Evolutionary conservation across 1,284 basidiomycete species (phyloP), one percentile per base, ranked within the genome.

Genomic region (Cryptococcus sp.): DNA sequence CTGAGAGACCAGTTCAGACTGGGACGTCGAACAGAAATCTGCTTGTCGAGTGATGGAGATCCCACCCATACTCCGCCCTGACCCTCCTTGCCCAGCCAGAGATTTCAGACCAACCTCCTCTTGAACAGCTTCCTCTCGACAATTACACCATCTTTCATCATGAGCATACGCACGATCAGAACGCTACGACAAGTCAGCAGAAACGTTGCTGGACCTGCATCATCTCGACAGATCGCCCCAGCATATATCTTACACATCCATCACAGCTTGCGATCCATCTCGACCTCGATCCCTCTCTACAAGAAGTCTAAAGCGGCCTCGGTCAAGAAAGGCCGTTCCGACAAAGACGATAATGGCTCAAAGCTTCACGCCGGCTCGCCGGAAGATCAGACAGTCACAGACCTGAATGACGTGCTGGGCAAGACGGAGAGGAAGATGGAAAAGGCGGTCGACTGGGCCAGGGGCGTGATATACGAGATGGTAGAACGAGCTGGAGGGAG

Each of bases 401-500:
- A 66, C 24, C 43, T 56, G 6, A 53, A 57, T 6, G 54, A 56
- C 5, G 53, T 63, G 1, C 25, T 68, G 35, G 59, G 54, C 22
- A 68, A 68, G 48, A 55, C 58, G 0, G 55, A 51, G 39, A 51
- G 21, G n/a, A 64, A 62, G 51, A 69, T 71, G 66, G 59, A 64
- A 31, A 74, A 73, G 59, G 52, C 63, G 10, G 54, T 67, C 9
- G 65, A 62, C 7, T 72, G 69, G 69, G 69, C 65, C 6, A 58
- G 57, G 47, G 60, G 62, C 4, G 47, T 64, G 1, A 61, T 66
- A 1, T 73, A 58, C 54, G 72, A 74, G 35, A 66, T 65, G 28
- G 71, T 73, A 0, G 69, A 74, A 52, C 52, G 72, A 12, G 68
- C 64, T 3, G 52, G 64, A 25, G 72, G 72, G 1, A 56, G 67